Conservation (phyloP, 352 stramenopile species). For the Phytophthora brassicae region DNA sequence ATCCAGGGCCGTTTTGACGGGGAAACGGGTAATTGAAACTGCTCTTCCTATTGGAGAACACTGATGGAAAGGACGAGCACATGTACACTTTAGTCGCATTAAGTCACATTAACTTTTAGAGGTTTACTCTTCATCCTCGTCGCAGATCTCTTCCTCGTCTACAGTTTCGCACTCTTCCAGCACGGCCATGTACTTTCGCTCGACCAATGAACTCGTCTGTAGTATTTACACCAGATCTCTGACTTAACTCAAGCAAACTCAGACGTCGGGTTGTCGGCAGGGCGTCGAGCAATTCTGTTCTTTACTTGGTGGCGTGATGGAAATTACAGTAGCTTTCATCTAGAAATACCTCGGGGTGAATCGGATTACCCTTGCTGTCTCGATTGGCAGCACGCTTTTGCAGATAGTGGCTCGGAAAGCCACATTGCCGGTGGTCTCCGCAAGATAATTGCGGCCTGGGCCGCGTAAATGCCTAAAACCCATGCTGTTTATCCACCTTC, state of each 20-base stretch:
- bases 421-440: background rate
- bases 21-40: too few species aligned
- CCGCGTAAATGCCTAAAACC: conserved; percentile 1
- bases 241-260: conserved; percentile 1
- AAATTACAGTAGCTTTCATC: conserved; percentile 29
- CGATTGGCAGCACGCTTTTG: background rate
- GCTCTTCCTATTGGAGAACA: too few species aligned
- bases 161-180: conserved; percentile 6
- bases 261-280: background rate
- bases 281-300: conserved; percentile 1
- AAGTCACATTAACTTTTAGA: too few species aligned
- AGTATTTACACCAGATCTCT: conserved; percentile 7
- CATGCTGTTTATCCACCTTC: conserved; percentile 10
- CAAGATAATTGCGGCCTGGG: conserved; percentile 3
- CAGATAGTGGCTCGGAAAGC: conserved; percentile 7
- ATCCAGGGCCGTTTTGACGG: background rate
- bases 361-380: background rate
- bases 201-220: background rate
- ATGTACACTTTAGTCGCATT: too few species aligned
- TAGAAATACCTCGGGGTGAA: conserved; percentile 19
- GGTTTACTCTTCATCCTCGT: background rate
- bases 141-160: background rate
- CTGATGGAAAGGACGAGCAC: too few species aligned
- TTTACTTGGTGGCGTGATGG: conserved; percentile 13
- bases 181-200: background rate